phyloP scores from a whole-genome alignment of 2,329 filamentous ascomycete species.

The Septoria petroselini region DNA sequence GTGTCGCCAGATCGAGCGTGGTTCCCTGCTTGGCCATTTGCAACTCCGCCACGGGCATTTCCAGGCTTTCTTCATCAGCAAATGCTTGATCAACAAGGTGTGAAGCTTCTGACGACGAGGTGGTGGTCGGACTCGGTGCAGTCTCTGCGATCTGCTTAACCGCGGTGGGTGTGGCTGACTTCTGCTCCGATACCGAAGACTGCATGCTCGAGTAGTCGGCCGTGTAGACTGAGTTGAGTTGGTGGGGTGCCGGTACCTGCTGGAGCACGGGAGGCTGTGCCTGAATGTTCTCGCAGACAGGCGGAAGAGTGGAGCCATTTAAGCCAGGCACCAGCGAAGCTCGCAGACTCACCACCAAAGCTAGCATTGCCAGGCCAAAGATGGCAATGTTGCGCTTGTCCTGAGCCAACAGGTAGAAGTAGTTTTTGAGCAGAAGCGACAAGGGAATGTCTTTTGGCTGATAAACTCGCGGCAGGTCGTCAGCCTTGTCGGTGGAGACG shows the following conservation, averaged over 20 bases:
- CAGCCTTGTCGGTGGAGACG: neutral
- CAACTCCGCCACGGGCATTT: too few species aligned
- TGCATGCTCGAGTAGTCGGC: too few species aligned
- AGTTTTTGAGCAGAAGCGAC: constrained; percentile 52
- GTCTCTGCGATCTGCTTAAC: too few species aligned
- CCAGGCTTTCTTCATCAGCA: too few species aligned
- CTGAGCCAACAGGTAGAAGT: constrained; percentile 50
- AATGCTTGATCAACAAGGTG: too few species aligned
- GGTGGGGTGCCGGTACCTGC: neutral
- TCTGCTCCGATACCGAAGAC: neutral
- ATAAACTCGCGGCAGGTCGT: constrained; percentile 35
- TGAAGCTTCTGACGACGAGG: too few species aligned
- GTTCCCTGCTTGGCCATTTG: neutral
- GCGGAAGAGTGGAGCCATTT: neutral
- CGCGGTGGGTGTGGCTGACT: neutral
- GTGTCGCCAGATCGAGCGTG: neutral
- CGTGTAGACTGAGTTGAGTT: neutral
- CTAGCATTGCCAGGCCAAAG: constrained; percentile 40
- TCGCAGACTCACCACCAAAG: constrained; percentile 20
- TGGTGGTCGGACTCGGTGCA: too few species aligned
- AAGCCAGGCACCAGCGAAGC: constrained; percentile 13
- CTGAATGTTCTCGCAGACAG: constrained; percentile 1
- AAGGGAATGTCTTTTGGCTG: constrained; percentile 49
- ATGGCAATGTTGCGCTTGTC: constrained; percentile 56
- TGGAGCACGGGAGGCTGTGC: neutral